These are phyloP conservation scores for Xeromyces bisporus DNA, from an alignment of 495 filamentous ascomycete species.

Conservation along the genomic window DNA sequence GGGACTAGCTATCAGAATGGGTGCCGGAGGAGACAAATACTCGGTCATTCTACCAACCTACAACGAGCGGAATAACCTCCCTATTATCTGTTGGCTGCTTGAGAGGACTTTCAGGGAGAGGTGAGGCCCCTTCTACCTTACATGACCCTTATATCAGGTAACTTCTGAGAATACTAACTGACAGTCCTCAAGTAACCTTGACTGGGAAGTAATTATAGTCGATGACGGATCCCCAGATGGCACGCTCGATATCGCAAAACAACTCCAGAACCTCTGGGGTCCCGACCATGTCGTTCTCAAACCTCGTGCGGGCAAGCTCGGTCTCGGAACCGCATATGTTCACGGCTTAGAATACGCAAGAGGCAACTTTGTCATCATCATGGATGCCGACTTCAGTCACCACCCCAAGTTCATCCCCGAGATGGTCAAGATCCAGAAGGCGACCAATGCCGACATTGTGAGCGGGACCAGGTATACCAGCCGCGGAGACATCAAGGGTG, in stretches of 20 bases:
- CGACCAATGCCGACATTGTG: slow-evolving; percentile 75
- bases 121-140: slow-evolving; percentile 7
- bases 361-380: slow-evolving; percentile 95
- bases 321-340: slow-evolving; percentile 91
- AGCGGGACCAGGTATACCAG: slow-evolving; percentile 88
- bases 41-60: slow-evolving; percentile 95
- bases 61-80: slow-evolving; percentile 93
- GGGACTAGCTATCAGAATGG: slow-evolving; percentile 16
- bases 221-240: slow-evolving; percentile 96
- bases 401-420: slow-evolving; percentile 90
- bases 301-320: slow-evolving; percentile 82
- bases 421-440: slow-evolving; percentile 64
- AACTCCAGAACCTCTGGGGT: slow-evolving; percentile 71
- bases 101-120: slow-evolving; percentile 78
- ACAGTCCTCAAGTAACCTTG: slow-evolving; percentile 47
- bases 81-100: slow-evolving; percentile 87
- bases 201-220: slow-evolving; percentile 95
- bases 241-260: slow-evolving; percentile 74
- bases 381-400: slow-evolving; percentile 99
- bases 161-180: slow-evolving; percentile 1
- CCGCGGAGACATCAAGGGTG: slow-evolving; percentile 43
- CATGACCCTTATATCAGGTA: too few species aligned
- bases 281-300: slow-evolving; percentile 62
- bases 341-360: slow-evolving; percentile 76
- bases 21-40: slow-evolving; percentile 54